phyloP scores from a whole-genome alignment of 2,329 filamentous ascomycete species.

The Nannizziopsis barbatae region DNA sequence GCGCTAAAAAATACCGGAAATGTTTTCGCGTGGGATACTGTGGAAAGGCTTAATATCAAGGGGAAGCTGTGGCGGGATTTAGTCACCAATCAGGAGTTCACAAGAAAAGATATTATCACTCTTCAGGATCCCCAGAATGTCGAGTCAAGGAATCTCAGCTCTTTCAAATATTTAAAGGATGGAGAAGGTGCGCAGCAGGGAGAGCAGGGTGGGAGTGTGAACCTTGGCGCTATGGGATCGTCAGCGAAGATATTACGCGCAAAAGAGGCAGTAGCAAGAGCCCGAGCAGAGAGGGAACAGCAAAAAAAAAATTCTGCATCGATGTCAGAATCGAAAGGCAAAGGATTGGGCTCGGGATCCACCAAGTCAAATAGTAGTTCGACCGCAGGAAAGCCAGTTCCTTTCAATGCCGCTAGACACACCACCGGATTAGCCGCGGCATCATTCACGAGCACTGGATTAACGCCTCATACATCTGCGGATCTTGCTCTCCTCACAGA shows the following conservation, averaged over 20 bases:
- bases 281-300: conserved; percentile 59
- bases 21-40: conserved; percentile 91
- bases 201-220: conserved; percentile 58
- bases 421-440: conserved; percentile 86
- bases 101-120: conserved; percentile 84
- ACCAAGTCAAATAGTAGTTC: conserved; percentile 16
- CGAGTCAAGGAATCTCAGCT: conserved; percentile 66
- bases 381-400: conserved; percentile 30
- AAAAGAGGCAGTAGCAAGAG: conserved; percentile 86
- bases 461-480: conserved; percentile 82
- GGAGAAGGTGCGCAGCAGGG: conserved; percentile 64
- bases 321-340: conserved; percentile 14
- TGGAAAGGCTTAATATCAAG: conserved; percentile 92
- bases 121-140: conserved; percentile 92
- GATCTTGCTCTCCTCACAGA: conserved; percentile 79
- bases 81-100: conserved; percentile 75
- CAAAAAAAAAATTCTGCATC: conserved; percentile 46
- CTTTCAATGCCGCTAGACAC: conserved; percentile 78
- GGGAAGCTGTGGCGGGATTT: conserved; percentile 91
- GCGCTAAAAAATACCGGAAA: conserved; percentile 80
- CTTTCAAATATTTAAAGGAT: conserved; percentile 81
- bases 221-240: conserved; percentile 66
- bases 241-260: conserved; percentile 75
- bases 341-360: conserved; percentile 11
- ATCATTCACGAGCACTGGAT: conserved; percentile 86